Percentiles rank a stretch among this genome's conserved stretches.
Evolutionary conservation across 129 eudicot genomes (phyloP).

Genomic region (Helichrysum umbraculigerum): DNA sequence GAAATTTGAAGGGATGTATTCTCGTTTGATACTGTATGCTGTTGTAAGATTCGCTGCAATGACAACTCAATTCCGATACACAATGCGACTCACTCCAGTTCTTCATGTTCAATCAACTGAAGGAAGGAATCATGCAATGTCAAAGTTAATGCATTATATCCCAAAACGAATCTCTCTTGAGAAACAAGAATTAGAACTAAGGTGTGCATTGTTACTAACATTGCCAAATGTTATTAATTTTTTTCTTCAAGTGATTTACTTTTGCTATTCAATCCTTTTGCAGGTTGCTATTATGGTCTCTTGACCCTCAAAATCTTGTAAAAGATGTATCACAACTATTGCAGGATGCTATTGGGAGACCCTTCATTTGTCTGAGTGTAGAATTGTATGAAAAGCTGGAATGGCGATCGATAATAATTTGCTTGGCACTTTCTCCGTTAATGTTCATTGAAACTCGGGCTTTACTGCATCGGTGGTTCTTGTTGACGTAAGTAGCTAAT

Average conservation of each 20-base stretch:
- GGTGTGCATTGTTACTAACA: slow-evolving; percentile 39
- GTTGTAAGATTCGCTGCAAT: slow-evolving; percentile 47
- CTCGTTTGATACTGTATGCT: slow-evolving; percentile 42
- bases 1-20: slow-evolving; percentile 51
- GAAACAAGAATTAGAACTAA: slow-evolving; percentile 48
- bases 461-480: slow-evolving; percentile 68
- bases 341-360: slow-evolving; percentile 52
- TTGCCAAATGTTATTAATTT: slow-evolving; percentile 5
- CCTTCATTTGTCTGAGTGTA: slow-evolving; percentile 50
- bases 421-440: slow-evolving; percentile 62
- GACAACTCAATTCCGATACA: slow-evolving; percentile 36
- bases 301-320: slow-evolving; percentile 57
- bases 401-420: slow-evolving; percentile 59
- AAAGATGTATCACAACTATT: slow-evolving; percentile 53
- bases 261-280: slow-evolving; percentile 19
- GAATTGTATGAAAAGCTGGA: slow-evolving; percentile 54
- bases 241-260: slow-evolving; percentile 12
- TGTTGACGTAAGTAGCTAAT: slow-evolving; percentile 53
- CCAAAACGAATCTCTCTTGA: slow-evolving; percentile 35
- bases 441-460: slow-evolving; percentile 67
- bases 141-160: slow-evolving; percentile 38
- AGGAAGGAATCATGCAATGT: slow-evolving; percentile 27
- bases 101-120: slow-evolving; percentile 35
- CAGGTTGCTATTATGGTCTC: slow-evolving; percentile 75
- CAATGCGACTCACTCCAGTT: slow-evolving; percentile 29